Percentiles rank a stretch among this genome's conserved stretches.
Conservation (phyloP, 2,329 filamentous ascomycete genomes). For the Fusarium albosuccineum region DNA sequence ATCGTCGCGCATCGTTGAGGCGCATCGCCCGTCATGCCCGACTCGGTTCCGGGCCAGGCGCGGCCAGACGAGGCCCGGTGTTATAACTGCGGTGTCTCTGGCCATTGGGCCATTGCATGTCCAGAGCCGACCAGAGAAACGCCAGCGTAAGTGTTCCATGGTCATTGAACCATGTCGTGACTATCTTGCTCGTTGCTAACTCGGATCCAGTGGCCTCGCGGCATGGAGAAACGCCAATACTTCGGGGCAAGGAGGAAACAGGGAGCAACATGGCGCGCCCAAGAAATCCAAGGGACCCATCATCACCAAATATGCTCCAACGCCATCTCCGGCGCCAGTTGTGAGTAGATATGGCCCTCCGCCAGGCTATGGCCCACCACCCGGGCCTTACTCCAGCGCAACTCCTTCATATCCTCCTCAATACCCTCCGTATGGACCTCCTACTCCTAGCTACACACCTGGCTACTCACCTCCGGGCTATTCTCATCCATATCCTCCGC, state of each 20-base stretch:
- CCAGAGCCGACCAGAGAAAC: slow-evolving; percentile 62
- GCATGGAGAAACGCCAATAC: slow-evolving; percentile 54
- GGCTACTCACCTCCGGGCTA: slow-evolving; percentile 46
- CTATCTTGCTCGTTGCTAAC: slow-evolving; percentile 22
- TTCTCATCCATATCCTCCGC: slow-evolving; percentile 44
- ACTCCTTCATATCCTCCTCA: slow-evolving; percentile 41
- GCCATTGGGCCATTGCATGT: slow-evolving; percentile 67
- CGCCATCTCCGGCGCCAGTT: slow-evolving; percentile 32
- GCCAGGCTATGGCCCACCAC: slow-evolving; percentile 41
- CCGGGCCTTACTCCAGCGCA: slow-evolving; percentile 42
- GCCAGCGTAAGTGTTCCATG: slow-evolving; percentile 61
- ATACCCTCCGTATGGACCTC: slow-evolving; percentile 41
- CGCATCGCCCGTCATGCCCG: slow-evolving; percentile 44
- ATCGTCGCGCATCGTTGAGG: slow-evolving; percentile 5
- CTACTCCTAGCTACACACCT: slow-evolving; percentile 42
- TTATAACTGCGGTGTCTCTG: slow-evolving; percentile 66
- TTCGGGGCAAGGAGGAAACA: slow-evolving; percentile 42
- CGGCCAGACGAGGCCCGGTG: slow-evolving; percentile 58
- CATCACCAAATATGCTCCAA: slow-evolving; percentile 53
- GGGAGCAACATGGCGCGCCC: slow-evolving; percentile 47
- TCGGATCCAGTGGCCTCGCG: slow-evolving; percentile 49
- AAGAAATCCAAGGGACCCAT: slow-evolving; percentile 52
- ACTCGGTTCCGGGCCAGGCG: slow-evolving; percentile 47
- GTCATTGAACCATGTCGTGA: neutral
- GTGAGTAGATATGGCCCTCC: slow-evolving; percentile 43